Conservation (phyloP, 139 green algal genomes). For the Eudorina sp. region DNA sequence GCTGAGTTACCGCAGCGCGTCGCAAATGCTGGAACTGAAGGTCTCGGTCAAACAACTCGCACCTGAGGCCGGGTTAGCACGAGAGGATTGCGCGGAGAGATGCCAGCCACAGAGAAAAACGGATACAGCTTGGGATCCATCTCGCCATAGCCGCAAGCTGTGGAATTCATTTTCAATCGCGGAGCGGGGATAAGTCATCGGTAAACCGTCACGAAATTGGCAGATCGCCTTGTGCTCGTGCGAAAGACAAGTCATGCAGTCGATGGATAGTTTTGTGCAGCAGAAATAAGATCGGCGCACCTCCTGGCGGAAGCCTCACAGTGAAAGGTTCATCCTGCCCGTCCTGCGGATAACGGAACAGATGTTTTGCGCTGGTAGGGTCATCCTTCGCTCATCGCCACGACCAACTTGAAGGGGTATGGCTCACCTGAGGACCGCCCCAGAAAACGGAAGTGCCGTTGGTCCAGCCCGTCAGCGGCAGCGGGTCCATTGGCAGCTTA, state of each 20-base stretch:
- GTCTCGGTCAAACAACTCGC: too few species aligned
- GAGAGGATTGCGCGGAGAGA: neutral
- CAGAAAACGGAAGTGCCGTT: slow-evolving; percentile 6
- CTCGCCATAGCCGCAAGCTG: slow-evolving; percentile 41
- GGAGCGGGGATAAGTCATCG: too few species aligned
- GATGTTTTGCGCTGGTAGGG: neutral
- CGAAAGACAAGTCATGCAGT: too few species aligned
- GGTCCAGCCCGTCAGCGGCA: neutral
- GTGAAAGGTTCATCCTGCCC: slow-evolving; percentile 35
- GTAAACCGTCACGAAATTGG: too few species aligned
- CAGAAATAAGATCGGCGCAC: too few species aligned
- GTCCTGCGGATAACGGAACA: slow-evolving; percentile 10
- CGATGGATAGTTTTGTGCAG: too few species aligned
- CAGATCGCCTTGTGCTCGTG: too few species aligned
- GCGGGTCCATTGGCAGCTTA: neutral
- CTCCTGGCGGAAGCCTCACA: slow-evolving; percentile 31
- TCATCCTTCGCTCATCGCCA: neutral
- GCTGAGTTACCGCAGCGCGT: too few species aligned
- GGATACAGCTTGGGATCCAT: slow-evolving; percentile 47
- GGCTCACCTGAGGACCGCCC: slow-evolving; percentile 11
- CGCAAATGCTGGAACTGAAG: too few species aligned
- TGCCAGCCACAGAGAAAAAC: slow-evolving; percentile 12
- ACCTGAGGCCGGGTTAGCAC: neutral
- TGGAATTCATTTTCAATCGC: too few species aligned
- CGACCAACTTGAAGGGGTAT: neutral